These are phyloP conservation scores for Capniomyces stellatus DNA, from an alignment of 371 early-diverging fungal species.

Conservation along the genomic window DNA sequence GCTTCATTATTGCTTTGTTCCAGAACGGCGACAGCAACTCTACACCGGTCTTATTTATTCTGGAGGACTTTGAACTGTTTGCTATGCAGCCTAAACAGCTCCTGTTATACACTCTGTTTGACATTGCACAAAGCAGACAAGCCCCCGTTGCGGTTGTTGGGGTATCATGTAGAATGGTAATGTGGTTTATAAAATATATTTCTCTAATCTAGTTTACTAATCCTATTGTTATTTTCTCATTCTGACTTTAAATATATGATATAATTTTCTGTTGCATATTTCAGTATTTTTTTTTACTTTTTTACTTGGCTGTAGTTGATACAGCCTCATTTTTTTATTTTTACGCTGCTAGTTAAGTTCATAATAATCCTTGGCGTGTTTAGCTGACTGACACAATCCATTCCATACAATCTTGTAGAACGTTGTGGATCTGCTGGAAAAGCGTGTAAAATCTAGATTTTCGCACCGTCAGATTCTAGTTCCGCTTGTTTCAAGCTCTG, in stretches of 20 bases:
- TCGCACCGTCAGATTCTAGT: slow-evolving; percentile 68
- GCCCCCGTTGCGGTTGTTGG: slow-evolving; percentile 77
- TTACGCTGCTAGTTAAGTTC: not conserved
- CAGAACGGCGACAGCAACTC: slow-evolving; percentile 7
- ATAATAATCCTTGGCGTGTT: too few species aligned
- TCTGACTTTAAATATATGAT: too few species aligned
- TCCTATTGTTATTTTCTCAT: not conserved
- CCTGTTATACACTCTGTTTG: slow-evolving; percentile 81
- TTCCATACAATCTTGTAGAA: too few species aligned
- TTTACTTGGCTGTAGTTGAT: too few species aligned
- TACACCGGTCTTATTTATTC: slow-evolving; percentile 40
- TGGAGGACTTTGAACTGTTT: slow-evolving; percentile 83
- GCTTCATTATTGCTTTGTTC: slow-evolving; percentile 14
- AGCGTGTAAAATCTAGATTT: slow-evolving; percentile 86
- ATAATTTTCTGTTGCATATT: too few species aligned
- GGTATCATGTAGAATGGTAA: slow-evolving; percentile 50
- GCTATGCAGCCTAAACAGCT: slow-evolving; percentile 76
- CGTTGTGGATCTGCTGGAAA: slow-evolving; percentile 66
- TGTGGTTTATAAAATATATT: slow-evolving; percentile 8
- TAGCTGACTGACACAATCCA: too few species aligned
- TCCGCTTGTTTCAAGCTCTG: slow-evolving; percentile 33
- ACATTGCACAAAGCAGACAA: slow-evolving; percentile 64
- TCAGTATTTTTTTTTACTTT: too few species aligned
- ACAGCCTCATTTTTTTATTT: not conserved
- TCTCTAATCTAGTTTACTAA: not conserved